phyloP scores from a whole-genome alignment of 2,329 filamentous ascomycete species.

The Paraphoma sp. region DNA sequence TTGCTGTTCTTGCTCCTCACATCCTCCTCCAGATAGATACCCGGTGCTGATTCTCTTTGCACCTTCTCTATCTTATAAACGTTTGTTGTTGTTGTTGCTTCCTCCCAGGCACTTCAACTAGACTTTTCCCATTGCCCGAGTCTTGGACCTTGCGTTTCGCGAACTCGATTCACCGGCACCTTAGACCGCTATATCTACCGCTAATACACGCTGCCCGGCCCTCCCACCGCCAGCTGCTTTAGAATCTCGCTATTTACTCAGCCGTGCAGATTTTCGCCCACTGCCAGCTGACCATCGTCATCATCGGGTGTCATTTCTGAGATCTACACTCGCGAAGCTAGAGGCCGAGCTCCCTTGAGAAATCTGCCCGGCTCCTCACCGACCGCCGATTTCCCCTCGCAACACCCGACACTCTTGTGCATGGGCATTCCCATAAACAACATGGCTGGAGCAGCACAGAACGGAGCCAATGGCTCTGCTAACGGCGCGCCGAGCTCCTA shows the following conservation, averaged over 20 bases:
- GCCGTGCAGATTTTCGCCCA: background rate
- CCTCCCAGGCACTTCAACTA: constrained; percentile 8
- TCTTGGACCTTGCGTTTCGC: background rate
- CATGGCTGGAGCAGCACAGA: constrained; percentile 44
- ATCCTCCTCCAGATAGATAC: constrained; percentile 8
- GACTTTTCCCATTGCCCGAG: background rate
- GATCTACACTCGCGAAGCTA: constrained; percentile 26
- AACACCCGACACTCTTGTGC: constrained; percentile 25
- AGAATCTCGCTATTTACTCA: background rate
- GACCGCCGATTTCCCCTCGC: constrained; percentile 14
- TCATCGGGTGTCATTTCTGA: constrained; percentile 8
- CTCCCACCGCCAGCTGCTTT: constrained; percentile 25
- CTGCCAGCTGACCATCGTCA: constrained; percentile 6
- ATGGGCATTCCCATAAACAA: constrained; percentile 36
- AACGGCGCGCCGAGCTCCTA: constrained; percentile 69
- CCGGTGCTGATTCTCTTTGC: constrained; percentile 16
- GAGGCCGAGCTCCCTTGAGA: constrained; percentile 29
- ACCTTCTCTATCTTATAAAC: constrained; percentile 6
- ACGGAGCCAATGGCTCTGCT: constrained; percentile 50
- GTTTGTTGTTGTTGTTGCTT: constrained; percentile 29
- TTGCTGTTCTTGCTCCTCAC: constrained; percentile 9
- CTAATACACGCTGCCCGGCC: constrained; percentile 28
- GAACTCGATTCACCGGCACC: background rate
- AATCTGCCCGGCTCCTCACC: constrained; percentile 32
- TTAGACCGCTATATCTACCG: constrained; percentile 17